Evolutionary conservation across 768 basidiomycete species (phyloP), one percentile per base, ranked within the genome.

Genomic region (Suillus decipiens): DNA sequence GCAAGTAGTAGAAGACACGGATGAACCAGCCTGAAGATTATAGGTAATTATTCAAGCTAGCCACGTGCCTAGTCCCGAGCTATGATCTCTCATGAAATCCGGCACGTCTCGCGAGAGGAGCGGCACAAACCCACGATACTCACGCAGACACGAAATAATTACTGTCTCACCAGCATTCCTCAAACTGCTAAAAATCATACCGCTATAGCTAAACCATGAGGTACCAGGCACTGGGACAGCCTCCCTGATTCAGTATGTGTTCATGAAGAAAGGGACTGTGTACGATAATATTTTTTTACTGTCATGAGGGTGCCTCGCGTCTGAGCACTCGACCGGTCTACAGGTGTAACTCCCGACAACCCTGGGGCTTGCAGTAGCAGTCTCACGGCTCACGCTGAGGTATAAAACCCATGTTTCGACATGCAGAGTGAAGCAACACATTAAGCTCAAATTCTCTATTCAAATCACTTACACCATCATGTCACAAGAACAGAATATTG

Each of bases 191-290:
- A 28, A 5, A 28, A 31, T 2, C 39, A 6, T n/a, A 41, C 17
- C 22, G 5, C 24, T 57, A 57, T 41, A 19, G 10, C 17, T 39
- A 17, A 57, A 19, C 0, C 10, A 28, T 19, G 19, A 57, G 56
- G 56, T 28, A 41, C 56, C 37, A 57, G 56, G 56, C 28, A 57
- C 56, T 19, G 11, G 37, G 15, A 56, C 15, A 39, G 55, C 55
- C 37, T 24, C 22, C 5, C 15, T 31, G 22, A 37, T 22, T 10
- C 11, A 22, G 36, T 8, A 31, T 17, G 17, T 56, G 5, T 28
- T 56, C 9, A 39, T 39, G 36, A 56, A 24, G 22, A 17, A 39
- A 17, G 55, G 39, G 56, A 19, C 24, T 19, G 14, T 11, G 56
- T 57, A 42, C 28, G 39, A 57, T 11, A 57, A 41, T 19, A 7